Evolutionary conservation across 2,329 filamentous ascomycete genomes (phyloP), one percentile per base, ranked within the genome.

Genomic region (Calonectria leucothoes): DNA sequence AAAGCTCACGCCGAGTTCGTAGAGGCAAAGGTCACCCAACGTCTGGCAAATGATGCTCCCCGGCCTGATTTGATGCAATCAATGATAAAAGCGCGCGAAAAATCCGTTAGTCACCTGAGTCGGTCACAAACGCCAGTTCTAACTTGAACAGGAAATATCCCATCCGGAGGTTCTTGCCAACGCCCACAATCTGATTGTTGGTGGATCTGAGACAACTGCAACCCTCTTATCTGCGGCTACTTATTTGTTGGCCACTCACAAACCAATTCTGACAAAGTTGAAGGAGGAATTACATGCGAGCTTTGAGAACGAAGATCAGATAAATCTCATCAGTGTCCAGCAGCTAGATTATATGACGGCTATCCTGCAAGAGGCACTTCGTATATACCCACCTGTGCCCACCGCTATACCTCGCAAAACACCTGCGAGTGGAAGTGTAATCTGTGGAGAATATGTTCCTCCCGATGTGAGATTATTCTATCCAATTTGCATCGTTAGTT

Each of bases 341-440:
- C 72, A 76, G 8, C 77, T 88, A 0, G 48, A 76, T 0, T 89
- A 88, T 67, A 81, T 88, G 77, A 74, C 82, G 8, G 87, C 86
- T 3, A 82, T 82, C 29, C 74, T 88, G 3, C 79, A 87, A 2
- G 87, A 89, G 76, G 78, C 81, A 0, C 73, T 89, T n/a, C 83
- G 87, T 0, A 57, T 79, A n/a, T 81, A 85, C 67, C 85, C 85
- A 6, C 77, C 77, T 6, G 72, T 78, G 3, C 71, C 79, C 64
- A 65, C 68, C 5, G 79, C 76, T 0, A 69, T 81, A 14, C 78
- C 78, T 8, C 71, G 85, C 1, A 59, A 81, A 27, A 79, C 81
- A 1, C 80, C 83, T 17, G 72, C 73, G 29, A 83, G 82, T 4
- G 84, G 85, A 6, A 78, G 77, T 0, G 75, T 42, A 1, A 80